Percentiles rank a stretch among this genome's conserved stretches.
Evolutionary conservation across 257 asterid species (phyloP).

Genomic region (Capsicum baccatum): DNA sequence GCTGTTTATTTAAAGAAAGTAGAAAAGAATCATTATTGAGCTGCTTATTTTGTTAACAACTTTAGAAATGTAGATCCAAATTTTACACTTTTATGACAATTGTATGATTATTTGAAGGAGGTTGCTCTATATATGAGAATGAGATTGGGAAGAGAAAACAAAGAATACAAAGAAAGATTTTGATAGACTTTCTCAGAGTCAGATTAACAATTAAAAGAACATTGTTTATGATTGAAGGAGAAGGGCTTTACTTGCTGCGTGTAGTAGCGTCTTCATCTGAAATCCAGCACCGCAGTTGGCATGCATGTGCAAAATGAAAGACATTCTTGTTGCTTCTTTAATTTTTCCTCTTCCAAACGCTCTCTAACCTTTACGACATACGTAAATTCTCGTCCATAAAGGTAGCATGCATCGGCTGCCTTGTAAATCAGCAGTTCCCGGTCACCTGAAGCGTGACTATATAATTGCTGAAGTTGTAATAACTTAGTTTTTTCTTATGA

Average conservation of each 20-base stretch:
- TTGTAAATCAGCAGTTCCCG: constrained; percentile 59
- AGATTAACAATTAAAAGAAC: background rate
- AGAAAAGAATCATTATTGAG: background rate
- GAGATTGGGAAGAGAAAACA: background rate
- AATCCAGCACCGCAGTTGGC: constrained; percentile 63
- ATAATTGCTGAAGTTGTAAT: constrained; percentile 40
- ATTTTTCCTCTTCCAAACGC: constrained; percentile 42
- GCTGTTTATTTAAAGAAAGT: background rate
- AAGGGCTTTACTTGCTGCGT: no score
- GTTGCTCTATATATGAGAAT: background rate
- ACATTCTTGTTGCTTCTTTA: constrained; percentile 47
- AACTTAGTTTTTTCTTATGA: no score
- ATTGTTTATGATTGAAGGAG: no score
- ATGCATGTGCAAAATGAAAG: constrained; percentile 58
- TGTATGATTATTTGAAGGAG: background rate
- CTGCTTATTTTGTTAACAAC: no score
- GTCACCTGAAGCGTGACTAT: constrained; percentile 63
- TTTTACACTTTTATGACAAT: no score
- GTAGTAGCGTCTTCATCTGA: background rate
- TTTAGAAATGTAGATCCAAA: no score
- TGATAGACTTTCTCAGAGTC: background rate
- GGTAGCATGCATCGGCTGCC: constrained; percentile 76
- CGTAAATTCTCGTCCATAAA: constrained; percentile 61
- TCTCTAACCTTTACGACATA: constrained; percentile 57
- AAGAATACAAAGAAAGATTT: background rate